Evolutionary conservation across 768 basidiomycete genomes (phyloP).

Genomic region (Termitomyces sp.): DNA sequence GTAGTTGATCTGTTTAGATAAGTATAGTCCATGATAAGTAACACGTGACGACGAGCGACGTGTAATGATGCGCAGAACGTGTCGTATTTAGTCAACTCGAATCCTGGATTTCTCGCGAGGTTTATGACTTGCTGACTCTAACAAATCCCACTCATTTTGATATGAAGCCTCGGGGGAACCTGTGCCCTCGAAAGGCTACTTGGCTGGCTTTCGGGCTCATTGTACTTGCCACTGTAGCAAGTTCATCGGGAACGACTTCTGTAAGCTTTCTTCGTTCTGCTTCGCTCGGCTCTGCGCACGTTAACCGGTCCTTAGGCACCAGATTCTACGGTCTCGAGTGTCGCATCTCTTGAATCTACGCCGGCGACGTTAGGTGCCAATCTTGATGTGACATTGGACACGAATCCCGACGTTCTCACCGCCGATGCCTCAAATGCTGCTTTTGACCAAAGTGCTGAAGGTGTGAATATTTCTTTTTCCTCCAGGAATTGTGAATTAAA

Average conservation of each 20-base stretch:
- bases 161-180: constrained; percentile 25
- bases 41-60: constrained; percentile 20
- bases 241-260: constrained; percentile 24
- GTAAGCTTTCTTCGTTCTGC: constrained; percentile 17
- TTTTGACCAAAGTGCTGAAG: constrained; percentile 48
- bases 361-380: not conserved
- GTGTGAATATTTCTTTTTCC: constrained; percentile 24
- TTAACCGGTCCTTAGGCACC: constrained; percentile 6
- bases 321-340: not conserved
- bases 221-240: constrained; percentile 43
- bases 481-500: constrained; percentile 1
- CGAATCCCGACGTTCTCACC: not conserved
- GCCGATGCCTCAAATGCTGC: constrained; percentile 25
- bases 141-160: not conserved
- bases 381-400: not conserved
- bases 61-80: constrained; percentile 7
- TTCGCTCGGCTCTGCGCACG: constrained; percentile 1
- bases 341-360: constrained; percentile 2
- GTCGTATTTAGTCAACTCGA: not conserved
- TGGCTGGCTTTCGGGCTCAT: constrained; percentile 64
- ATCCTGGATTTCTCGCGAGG: not conserved
- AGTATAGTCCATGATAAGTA: not conserved
- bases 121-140: constrained; percentile 9
- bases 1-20: too few relatives aligned
- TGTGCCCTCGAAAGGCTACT: constrained; percentile 41